Evolutionary conservation across 768 basidiomycete species (phyloP).

Genomic region (Suillus plorans): DNA sequence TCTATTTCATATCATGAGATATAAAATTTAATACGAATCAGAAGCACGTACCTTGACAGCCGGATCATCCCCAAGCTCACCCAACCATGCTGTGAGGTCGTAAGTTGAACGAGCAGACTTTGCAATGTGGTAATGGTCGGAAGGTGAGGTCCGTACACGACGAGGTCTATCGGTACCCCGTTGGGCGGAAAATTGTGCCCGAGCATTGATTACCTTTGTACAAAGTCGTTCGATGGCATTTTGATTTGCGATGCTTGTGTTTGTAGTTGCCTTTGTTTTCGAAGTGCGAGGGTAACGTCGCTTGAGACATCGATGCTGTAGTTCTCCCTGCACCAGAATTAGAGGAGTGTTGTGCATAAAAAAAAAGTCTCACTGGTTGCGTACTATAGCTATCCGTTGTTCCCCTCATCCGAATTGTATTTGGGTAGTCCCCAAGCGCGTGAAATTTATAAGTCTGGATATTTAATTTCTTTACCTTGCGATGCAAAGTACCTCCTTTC

Average conservation of each 20-base stretch:
- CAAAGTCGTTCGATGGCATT: no score
- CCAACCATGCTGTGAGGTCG: slow-evolving; percentile 14
- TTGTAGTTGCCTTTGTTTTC: no score
- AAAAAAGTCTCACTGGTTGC: slow-evolving; percentile 7
- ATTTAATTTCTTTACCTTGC: slow-evolving; percentile 2
- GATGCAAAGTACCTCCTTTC: not conserved
- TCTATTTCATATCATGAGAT: slow-evolving; percentile 17
- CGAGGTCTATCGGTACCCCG: not conserved
- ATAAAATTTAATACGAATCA: not conserved
- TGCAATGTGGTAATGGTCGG: slow-evolving; percentile 24
- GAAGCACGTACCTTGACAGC: slow-evolving; percentile 18
- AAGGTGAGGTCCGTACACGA: not conserved
- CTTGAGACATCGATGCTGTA: no score
- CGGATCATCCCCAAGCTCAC: slow-evolving; percentile 22
- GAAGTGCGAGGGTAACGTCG: no score
- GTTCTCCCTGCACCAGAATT: no score
- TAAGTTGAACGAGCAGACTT: slow-evolving; percentile 7
- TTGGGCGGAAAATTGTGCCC: not conserved
- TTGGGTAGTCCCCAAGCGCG: not conserved
- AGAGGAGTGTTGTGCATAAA: no score
- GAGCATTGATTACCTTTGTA: no score
- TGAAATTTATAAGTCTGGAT: not conserved
- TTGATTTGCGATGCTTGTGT: no score
- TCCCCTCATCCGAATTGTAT: not conserved
- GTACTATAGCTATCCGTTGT: slow-evolving; percentile 17